phyloP scores from a whole-genome alignment of 1,284 basidiomycete species.

The Rhodofomes roseus region DNA sequence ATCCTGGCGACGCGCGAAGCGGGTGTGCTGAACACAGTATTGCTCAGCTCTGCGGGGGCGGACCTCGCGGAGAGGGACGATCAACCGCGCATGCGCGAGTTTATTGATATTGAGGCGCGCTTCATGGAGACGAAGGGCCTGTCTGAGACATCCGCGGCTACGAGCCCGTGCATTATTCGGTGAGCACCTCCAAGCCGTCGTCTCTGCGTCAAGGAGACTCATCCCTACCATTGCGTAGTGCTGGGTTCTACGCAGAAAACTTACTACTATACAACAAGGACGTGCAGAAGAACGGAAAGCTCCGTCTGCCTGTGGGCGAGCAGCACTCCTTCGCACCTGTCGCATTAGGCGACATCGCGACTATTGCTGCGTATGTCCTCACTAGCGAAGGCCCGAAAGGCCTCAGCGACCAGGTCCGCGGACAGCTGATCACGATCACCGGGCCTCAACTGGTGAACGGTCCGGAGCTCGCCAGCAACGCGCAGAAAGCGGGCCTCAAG shows the following conservation, averaged over 20 bases:
- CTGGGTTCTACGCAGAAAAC: constrained; percentile 22
- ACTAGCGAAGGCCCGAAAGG: constrained; percentile 20
- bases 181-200: background rate
- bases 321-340: constrained; percentile 18
- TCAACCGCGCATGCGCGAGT: constrained; percentile 22
- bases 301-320: background rate
- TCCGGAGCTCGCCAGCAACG: background rate
- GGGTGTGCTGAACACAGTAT: constrained; percentile 18
- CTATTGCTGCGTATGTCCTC: constrained; percentile 16
- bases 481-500: constrained; percentile 13
- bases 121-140: constrained; percentile 19
- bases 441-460: background rate
- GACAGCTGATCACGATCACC: constrained; percentile 20
- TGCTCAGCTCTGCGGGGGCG: constrained; percentile 18
- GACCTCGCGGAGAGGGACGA: constrained; percentile 18
- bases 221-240: background rate
- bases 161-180: constrained; percentile 19
- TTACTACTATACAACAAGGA: constrained; percentile 22
- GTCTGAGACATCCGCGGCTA: constrained; percentile 13
- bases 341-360: constrained; percentile 21
- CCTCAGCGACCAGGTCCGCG: constrained; percentile 18
- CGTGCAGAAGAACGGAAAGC: constrained; percentile 15
- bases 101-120: constrained; percentile 21
- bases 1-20: constrained; percentile 18
- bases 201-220: background rate